Conservation (phyloP, 2,329 filamentous ascomycete species). For the Arthroderma uncinatum region DNA sequence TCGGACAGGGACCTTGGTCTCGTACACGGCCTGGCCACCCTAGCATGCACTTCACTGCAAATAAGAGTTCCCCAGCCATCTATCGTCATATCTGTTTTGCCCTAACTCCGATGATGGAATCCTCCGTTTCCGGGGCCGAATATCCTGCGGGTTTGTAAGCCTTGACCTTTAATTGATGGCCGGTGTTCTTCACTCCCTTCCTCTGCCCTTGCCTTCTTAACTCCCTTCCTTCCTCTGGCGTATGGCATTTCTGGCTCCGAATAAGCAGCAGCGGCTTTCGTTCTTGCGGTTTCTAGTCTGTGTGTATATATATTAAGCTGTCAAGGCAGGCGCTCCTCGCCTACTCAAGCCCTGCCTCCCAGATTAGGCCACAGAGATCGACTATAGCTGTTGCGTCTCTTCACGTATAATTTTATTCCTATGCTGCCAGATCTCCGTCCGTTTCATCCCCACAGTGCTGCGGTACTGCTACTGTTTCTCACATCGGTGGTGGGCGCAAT, state of each 20-base stretch:
- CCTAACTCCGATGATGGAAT: not conserved
- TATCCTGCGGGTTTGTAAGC: not conserved
- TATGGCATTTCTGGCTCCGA: not conserved
- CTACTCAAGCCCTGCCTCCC: not conserved
- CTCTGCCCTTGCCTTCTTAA: not conserved
- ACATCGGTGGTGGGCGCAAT: slow-evolving; percentile 23
- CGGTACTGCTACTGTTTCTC: slow-evolving; percentile 4
- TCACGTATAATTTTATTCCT: no score
- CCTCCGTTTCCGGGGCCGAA: not conserved
- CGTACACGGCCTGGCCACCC: not conserved
- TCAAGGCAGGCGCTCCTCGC: not conserved
- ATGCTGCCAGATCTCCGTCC: not conserved
- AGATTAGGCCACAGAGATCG: no score
- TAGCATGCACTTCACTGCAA: not conserved
- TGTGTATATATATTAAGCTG: not conserved
- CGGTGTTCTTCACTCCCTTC: not conserved
- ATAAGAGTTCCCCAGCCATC: not conserved
- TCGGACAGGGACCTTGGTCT: not conserved
- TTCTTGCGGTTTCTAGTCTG: not conserved
- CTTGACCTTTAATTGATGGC: not conserved
- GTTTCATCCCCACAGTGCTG: not conserved
- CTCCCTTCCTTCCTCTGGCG: no score
- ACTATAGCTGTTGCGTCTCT: no score
- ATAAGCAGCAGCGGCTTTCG: not conserved
- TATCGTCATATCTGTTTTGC: not conserved